phyloP scores from a whole-genome alignment of 495 filamentous ascomycete genomes.

The Annulohypoxylon bovei region DNA sequence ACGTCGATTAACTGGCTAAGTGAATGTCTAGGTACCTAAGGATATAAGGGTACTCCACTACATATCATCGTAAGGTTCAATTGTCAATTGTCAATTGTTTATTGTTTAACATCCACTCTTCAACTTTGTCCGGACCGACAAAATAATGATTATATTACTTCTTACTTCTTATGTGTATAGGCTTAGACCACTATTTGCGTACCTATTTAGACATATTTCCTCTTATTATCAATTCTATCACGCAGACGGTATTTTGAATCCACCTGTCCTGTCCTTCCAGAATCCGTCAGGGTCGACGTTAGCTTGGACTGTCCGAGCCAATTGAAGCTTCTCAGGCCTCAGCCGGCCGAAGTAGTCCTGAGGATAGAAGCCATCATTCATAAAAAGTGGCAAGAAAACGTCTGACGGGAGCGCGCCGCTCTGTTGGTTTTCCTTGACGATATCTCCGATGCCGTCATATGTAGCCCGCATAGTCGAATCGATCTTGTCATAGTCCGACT shows the following conservation, averaged over 20 bases:
- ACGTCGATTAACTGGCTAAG: background rate
- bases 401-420: constrained; percentile 53
- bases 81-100: background rate
- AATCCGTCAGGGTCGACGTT: constrained; percentile 66
- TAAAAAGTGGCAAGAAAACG: constrained; percentile 66
- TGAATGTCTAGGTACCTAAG: background rate
- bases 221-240: background rate
- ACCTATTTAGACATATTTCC: too few species aligned
- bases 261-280: constrained; percentile 67
- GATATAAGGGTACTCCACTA: background rate
- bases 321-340: constrained; percentile 52
- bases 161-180: background rate
- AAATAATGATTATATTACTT: constrained; percentile 6
- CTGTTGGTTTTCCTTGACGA: constrained; percentile 47
- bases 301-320: constrained; percentile 55
- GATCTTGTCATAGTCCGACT: constrained; percentile 57
- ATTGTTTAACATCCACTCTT: background rate
- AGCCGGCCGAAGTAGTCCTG: constrained; percentile 70
- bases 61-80: background rate
- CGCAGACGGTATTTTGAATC: constrained; percentile 52
- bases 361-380: constrained; percentile 67
- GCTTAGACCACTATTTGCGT: background rate
- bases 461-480: constrained; percentile 60
- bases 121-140: background rate
- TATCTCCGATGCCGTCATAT: constrained; percentile 54